Base-by-base conservation (phyloP, 306 rosid genomes). In the Cicer bijugum region DNA sequence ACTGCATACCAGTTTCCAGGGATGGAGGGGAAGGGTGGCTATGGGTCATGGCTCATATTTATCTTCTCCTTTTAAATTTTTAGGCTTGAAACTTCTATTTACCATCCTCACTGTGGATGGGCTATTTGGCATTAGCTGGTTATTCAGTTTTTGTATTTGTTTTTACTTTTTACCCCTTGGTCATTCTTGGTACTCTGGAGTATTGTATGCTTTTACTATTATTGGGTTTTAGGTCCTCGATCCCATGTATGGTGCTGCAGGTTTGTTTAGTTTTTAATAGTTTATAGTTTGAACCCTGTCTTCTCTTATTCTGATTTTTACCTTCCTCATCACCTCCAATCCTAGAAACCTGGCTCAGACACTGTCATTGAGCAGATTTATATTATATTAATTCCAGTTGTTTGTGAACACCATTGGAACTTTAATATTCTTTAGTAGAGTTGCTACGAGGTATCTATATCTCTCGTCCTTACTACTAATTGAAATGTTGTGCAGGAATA, bases 401-500 rank as follows among this genome's bases (percentile, higher is more conserved):
- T 43, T 52, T 55, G 9, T 59, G 58, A 44, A 59, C 67, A 35
- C 16, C 9, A 37, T 19, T 67, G 61, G 52, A 46, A 42, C 45
- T 80, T 59, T 28, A 28, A 48, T 81, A 35, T 35, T 76, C 58
- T 73, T 42, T 10, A 4, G 20, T n/a, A 5, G 53, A 50, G 44
- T 37, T 16, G 9, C n/a, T 20, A 20, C 8, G 46, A 57, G 71
- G 52, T 42, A 45, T 61, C 28, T 57, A 39, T 50, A 23, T 63
- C n/a, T 38, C 6, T 43, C 33, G 10, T 57, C 72, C 76, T 62
- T 81, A 71, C 72, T 46, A 12, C 68, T 72, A n/a, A 55, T 43
- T 72, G 60, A 64, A 74, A 64, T 73, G 51, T 83, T 73, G 52
- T 88, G 89, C 96, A 91, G 98, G 89, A 80, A 55, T 11, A 35